A percentile compares a stretch with the other conserved stretches of the same genome.
phyloP scores from a whole-genome alignment of 106 monocot species.

The Alisma plantagoaquatica region DNA sequence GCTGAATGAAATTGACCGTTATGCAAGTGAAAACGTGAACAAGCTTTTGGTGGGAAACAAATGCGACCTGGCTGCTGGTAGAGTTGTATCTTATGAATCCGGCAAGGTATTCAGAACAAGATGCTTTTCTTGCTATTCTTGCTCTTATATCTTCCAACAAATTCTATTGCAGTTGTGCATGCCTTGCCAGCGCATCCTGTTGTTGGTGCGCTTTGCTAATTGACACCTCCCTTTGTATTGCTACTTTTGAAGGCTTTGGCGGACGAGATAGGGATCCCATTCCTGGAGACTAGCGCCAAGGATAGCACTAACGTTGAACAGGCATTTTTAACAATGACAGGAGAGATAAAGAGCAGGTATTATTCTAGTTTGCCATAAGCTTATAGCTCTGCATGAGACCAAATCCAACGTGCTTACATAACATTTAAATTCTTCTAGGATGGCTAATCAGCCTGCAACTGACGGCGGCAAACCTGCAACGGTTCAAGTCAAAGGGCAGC shows the following conservation, averaged over 20 bases:
- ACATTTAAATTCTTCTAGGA: conserved; percentile 18
- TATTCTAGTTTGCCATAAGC: too few species aligned
- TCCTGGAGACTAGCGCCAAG: conserved; percentile 22
- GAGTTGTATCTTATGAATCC: conserved; percentile 37
- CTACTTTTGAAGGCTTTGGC: conserved; percentile 10
- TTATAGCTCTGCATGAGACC: too few species aligned
- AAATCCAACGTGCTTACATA: too few species aligned
- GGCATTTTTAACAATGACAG: conserved; percentile 21
- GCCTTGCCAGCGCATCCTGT: too few species aligned
- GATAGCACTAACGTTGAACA: conserved; percentile 16
- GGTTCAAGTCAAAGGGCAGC: conserved; percentile 62
- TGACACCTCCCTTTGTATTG: too few species aligned
- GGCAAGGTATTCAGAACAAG: conserved; percentile 21
- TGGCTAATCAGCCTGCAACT: conserved; percentile 57
- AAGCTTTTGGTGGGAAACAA: conserved; percentile 50
- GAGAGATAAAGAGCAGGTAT: conserved; percentile 16
- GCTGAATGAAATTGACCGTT: conserved; percentile 47
- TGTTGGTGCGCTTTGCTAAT: too few species aligned
- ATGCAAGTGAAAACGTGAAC: conserved; percentile 49
- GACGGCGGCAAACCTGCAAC: conserved; percentile 40
- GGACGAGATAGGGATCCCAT: conserved; percentile 18
- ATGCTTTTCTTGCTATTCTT: too few species aligned
- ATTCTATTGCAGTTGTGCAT: too few species aligned
- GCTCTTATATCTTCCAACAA: too few species aligned
- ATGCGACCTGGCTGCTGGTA: conserved; percentile 34